Percentiles rank a stretch among this genome's conserved stretches.
Evolutionary conservation across 2,329 filamentous ascomycete species (phyloP).

Genomic region (Raffaelea deltoideospora): DNA sequence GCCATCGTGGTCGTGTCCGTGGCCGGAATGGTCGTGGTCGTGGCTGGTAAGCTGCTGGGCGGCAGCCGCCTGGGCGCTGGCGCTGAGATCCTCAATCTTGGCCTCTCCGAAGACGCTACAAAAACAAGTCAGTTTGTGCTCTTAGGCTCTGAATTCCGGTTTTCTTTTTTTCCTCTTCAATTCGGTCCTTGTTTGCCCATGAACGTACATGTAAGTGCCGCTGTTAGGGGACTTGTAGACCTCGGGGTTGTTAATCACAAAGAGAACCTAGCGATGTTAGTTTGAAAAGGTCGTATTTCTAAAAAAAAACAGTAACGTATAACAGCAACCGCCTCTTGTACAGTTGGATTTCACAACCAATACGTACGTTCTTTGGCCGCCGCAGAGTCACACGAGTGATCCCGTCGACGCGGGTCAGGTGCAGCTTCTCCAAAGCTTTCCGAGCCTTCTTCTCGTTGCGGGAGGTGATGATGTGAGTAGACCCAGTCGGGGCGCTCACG

Average conservation of each 20-base stretch:
- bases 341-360: too few relatives aligned
- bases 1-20: constrained; percentile 49
- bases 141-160: not conserved
- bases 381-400: constrained; percentile 97
- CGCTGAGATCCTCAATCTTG: constrained; percentile 99
- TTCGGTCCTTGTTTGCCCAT: constrained; percentile 37
- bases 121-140: too few relatives aligned
- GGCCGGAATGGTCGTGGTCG: constrained; percentile 52
- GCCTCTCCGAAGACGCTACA: constrained; percentile 94
- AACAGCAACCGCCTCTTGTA: too few relatives aligned
- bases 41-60: constrained; percentile 85
- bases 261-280: constrained; percentile 82
- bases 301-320: constrained; percentile 98
- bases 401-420: constrained; percentile 87
- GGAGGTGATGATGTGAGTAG: constrained; percentile 83
- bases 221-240: constrained; percentile 98
- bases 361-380: constrained; percentile 95
- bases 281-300: constrained; percentile 95
- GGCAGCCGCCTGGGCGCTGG: constrained; percentile 87
- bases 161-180: not conserved
- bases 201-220: constrained; percentile 99
- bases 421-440: constrained; percentile 98
- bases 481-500: constrained; percentile 57
- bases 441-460: constrained; percentile 99
- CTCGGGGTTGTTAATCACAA: constrained; percentile 99